Evolutionary conservation across 2,329 filamentous ascomycete species (phyloP), one percentile per base, ranked within the genome.

Genomic region (Ophiosphaerella herpotricha): DNA sequence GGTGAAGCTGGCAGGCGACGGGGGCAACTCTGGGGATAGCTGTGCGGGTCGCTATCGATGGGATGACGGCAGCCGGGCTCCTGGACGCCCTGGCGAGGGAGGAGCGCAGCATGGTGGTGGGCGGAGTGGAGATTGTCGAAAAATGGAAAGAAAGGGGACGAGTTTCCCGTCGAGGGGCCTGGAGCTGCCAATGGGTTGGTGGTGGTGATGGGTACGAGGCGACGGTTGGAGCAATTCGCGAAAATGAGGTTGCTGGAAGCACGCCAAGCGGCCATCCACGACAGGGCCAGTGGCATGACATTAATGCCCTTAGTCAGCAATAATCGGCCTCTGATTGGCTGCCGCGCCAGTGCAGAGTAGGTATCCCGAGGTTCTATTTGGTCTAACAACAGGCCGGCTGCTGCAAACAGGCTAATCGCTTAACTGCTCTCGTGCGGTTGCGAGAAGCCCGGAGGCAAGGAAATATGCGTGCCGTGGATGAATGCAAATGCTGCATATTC

Each of bases 1-100:
- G 78, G 73, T 82, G 78, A 54, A 75, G 70, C 59, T 71, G 71
- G 68, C 74, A 71, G 56, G 71, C 73, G 52, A 72, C 68, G 51
- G 73, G 69, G 39, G 63, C 60, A 51, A 61, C 54, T 47, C 63
- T 66, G 54, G 67, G 61, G 43, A 67, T 46, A 50, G 67, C 62
- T 60, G 63, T 67, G 60, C 70, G 71, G 45, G 64, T 67, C 60
- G 67, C 64, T 61, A 65, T 58, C 50, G 69, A 68, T 51, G 66
- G 57, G 55, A 70, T 57, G 59, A 70, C 52, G 54, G 65, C 65
- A 59, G 67, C 66, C 56, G 70, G 68, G 67, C 67, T 67, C 58
- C 66, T 64, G 35, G 67, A 54, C 55, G 73, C 73, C 55, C 72
- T 70, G 67, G 64, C 58, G 63, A 74, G 54, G 57, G 68, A 71